Evolutionary conservation across 805 yeast genomes (phyloP), one percentile per base, ranked within the genome.

Genomic region (Metschnikowia proteae): DNA sequence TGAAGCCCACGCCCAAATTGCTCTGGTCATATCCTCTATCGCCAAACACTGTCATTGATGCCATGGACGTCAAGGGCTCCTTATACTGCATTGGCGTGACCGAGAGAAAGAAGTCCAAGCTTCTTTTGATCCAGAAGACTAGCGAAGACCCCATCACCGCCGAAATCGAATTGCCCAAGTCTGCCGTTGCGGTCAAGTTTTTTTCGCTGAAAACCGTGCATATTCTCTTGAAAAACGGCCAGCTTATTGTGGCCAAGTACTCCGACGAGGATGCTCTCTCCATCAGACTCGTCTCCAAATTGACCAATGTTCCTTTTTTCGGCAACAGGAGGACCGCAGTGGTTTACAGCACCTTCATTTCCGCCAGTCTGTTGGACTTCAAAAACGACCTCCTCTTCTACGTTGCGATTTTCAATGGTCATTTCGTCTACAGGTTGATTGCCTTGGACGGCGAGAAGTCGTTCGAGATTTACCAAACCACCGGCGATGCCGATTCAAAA

Each of bases 1-100:
- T 78, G 45, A 75, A 71, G 55, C 84, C 84, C 13, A 71, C 81
- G 10, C 84, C 84, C n/a, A 78, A 74, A 51, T 64, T 80, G 61
- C 64, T 73, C 35, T 79, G 83, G 83, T 75, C 82, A 3, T 68
- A 71, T 56, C 75, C 83, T 22, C 65, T 80, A 41, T 70, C 80
- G 17, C 83, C 83, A 5, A 67, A 70, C 27, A 64, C 76, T 17
- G 50, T 64, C 2, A 74, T 78, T 22, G 72, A 73, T 41, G 60
- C 74, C 40, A 59, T 80, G 65, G 81, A 68, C 35, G 56, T 52
- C 32, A 42, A 48, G 26, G 52, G 47, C 22, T 62, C 64, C 43
- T 45, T 68, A 4, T 73, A 65, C 47, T 61, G 70, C n/a, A 63
- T 75, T 25, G 81, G 71, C 2, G 45, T 65, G 17, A 62, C 64